phyloP scores from a whole-genome alignment of 805 yeast genomes.

The Blastobotrys peoriensis region DNA sequence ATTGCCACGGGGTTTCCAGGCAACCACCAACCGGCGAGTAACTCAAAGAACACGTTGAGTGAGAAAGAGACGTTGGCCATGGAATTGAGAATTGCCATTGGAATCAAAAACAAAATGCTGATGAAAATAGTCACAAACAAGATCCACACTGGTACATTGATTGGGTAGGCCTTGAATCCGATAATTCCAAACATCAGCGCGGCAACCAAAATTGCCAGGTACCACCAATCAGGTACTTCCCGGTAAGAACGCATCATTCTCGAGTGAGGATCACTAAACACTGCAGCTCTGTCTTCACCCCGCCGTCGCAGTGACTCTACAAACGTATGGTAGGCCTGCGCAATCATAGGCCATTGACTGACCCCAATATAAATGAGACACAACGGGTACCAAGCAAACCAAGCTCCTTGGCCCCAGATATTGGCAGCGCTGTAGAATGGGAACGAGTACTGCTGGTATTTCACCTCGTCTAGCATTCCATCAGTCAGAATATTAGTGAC shows the following conservation, averaged over 20 bases:
- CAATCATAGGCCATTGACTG: slow-evolving; percentile 36
- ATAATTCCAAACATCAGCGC: slow-evolving; percentile 41
- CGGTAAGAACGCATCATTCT: slow-evolving; percentile 42
- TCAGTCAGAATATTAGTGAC: slow-evolving; percentile 40
- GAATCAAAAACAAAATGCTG: slow-evolving; percentile 51
- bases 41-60: slow-evolving; percentile 54
- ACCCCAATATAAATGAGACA: slow-evolving; percentile 42
- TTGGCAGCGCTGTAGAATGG: slow-evolving; percentile 54
- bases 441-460: slow-evolving; percentile 45
- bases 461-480: slow-evolving; percentile 36
- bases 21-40: slow-evolving; percentile 59
- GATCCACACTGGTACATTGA: slow-evolving; percentile 47
- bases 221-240: slow-evolving; percentile 53
- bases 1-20: slow-evolving; percentile 55
- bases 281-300: slow-evolving; percentile 14
- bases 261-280: slow-evolving; percentile 43
- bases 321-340: neutral
- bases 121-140: slow-evolving; percentile 51
- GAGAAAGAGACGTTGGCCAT: slow-evolving; percentile 54
- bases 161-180: slow-evolving; percentile 40
- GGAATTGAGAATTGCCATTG: slow-evolving; percentile 57
- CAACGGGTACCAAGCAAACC: slow-evolving; percentile 46
- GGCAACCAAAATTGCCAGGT: slow-evolving; percentile 36
- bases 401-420: slow-evolving; percentile 46
- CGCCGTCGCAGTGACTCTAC: neutral